These are phyloP conservation scores for Carex kokanica DNA, from an alignment of 176 grass and related monocot genomes.

Conservation along the genomic window DNA sequence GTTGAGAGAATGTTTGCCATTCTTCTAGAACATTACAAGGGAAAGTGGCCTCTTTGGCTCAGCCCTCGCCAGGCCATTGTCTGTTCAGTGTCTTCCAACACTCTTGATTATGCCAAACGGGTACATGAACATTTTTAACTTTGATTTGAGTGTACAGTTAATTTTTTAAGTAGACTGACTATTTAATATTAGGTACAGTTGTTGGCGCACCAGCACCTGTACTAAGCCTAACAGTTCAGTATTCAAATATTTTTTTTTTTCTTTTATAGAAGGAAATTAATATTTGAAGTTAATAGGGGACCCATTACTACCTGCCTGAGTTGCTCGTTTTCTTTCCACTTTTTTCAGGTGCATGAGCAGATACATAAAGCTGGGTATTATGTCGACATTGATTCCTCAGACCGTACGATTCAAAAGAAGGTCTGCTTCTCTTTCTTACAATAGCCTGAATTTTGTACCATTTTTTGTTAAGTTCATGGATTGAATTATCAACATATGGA, in stretches of 20 bases:
- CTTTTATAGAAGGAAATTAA: background rate
- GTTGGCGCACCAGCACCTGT: background rate
- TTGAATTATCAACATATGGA: constrained; percentile 11
- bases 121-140: constrained; percentile 38
- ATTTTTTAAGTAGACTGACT: background rate
- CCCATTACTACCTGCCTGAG: background rate
- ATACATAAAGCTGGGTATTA: constrained; percentile 74
- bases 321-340: background rate
- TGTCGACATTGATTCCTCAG: constrained; percentile 68
- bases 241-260: background rate
- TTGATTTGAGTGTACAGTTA: constrained; percentile 16
- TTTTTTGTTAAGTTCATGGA: background rate
- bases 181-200: background rate
- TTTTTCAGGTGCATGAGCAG: constrained; percentile 58
- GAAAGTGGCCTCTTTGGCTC: constrained; percentile 97
- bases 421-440: constrained; percentile 29
- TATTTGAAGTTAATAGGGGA: background rate
- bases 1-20: constrained; percentile 99
- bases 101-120: constrained; percentile 66
- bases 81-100: constrained; percentile 66
- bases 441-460: background rate
- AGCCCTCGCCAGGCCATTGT: constrained; percentile 98
- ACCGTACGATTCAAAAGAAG: constrained; percentile 98
- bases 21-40: constrained; percentile 98
- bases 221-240: background rate